A percentile compares a stretch with the other conserved stretches of the same genome.
phyloP scores from a whole-genome alignment of 257 asterid species.

The Echium plantagineum region DNA sequence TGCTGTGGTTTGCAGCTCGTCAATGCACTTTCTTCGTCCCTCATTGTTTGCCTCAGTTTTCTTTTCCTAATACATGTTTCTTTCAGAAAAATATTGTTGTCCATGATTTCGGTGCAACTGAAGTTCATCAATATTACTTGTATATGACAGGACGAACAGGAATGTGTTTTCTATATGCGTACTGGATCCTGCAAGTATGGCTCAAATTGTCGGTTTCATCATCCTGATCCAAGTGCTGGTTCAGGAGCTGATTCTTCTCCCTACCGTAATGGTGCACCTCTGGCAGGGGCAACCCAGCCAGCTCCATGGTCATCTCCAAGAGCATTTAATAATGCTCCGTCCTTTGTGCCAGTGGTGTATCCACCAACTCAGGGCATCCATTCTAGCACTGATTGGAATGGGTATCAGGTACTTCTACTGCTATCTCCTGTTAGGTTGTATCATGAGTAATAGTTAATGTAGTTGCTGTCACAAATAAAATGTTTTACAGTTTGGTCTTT shows the following conservation, averaged over 20 bases:
- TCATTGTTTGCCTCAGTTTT: neutral
- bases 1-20: too few relatives aligned
- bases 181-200: constrained; percentile 84
- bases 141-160: constrained; percentile 56
- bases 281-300: constrained; percentile 39
- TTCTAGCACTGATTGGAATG: constrained; percentile 59
- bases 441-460: neutral
- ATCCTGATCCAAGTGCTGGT: constrained; percentile 66
- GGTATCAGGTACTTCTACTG: constrained; percentile 48
- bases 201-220: constrained; percentile 72
- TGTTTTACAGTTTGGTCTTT: too few relatives aligned
- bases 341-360: constrained; percentile 38
- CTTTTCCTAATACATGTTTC: neutral
- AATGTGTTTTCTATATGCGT: constrained; percentile 88
- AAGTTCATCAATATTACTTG: constrained; percentile 7
- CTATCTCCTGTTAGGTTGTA: neutral
- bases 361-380: constrained; percentile 40
- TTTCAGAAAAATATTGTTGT: neutral
- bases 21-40: neutral
- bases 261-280: constrained; percentile 44
- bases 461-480: neutral
- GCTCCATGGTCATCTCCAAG: constrained; percentile 65
- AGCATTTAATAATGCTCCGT: constrained; percentile 33
- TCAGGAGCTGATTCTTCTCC: constrained; percentile 54
- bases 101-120: neutral